phyloP scores from a whole-genome alignment of 2,329 filamentous ascomycete species.

The Aspergillus costaricaensis region DNA sequence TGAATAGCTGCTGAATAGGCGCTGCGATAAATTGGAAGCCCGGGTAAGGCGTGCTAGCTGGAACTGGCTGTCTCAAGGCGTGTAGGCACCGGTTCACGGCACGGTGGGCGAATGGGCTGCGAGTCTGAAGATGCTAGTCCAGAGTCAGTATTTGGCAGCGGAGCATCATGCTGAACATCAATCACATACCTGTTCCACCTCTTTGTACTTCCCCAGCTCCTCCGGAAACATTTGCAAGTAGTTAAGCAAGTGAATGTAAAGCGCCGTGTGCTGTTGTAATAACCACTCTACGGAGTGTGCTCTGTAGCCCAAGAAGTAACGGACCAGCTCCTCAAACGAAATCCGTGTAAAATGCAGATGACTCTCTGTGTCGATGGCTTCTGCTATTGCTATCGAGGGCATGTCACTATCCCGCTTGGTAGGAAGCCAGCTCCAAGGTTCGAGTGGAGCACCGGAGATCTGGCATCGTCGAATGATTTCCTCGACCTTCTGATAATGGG shows the following conservation, averaged over 20 bases:
- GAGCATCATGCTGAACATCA: too few species aligned
- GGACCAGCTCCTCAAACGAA: slow-evolving; percentile 44
- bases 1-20: slow-evolving; percentile 42
- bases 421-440: slow-evolving; percentile 43
- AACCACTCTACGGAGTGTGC: slow-evolving; percentile 42
- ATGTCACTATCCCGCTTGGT: slow-evolving; percentile 21
- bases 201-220: slow-evolving; percentile 33
- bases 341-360: slow-evolving; percentile 42
- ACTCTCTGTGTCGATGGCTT: slow-evolving; percentile 41
- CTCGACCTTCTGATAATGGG: slow-evolving; percentile 43
- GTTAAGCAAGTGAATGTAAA: slow-evolving; percentile 36
- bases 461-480: slow-evolving; percentile 40
- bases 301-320: slow-evolving; percentile 40
- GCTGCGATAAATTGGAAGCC: slow-evolving; percentile 41
- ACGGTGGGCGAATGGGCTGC: slow-evolving; percentile 43
- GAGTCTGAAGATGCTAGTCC: slow-evolving; percentile 37
- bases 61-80: slow-evolving; percentile 19
- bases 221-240: slow-evolving; percentile 37
- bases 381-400: slow-evolving; percentile 32
- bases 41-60: slow-evolving; percentile 17
- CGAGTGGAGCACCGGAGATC: slow-evolving; percentile 21
- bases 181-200: slow-evolving; percentile 40
- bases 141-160: neutral
- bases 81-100: slow-evolving; percentile 36
- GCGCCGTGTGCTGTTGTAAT: slow-evolving; percentile 39